These are phyloP conservation scores for Globisporangium parvum DNA, from an alignment of 352 stramenopile genomes.

Conservation along the genomic window DNA sequence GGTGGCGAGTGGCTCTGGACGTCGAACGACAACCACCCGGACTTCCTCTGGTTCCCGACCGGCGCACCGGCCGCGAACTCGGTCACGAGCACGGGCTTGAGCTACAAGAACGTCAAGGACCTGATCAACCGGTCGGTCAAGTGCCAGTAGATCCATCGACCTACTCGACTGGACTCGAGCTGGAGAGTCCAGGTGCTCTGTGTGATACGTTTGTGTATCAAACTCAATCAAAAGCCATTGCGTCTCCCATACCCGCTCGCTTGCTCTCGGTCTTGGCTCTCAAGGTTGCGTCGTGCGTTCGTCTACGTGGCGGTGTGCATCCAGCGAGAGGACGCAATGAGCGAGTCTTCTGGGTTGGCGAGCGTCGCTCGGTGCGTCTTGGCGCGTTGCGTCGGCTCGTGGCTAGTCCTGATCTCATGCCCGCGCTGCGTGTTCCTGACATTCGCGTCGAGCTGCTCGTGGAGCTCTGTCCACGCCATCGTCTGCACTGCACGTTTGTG, in stretches of 20 bases:
- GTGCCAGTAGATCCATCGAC: background rate
- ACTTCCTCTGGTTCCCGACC: slow-evolving; percentile 15
- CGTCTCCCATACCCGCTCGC: too few species aligned
- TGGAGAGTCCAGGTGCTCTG: too few species aligned
- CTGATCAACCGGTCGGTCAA: slow-evolving; percentile 8
- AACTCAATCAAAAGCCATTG: too few species aligned
- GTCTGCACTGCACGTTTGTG: background rate
- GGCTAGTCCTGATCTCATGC: too few species aligned
- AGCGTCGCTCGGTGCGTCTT: background rate
- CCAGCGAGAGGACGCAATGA: slow-evolving; percentile 48
- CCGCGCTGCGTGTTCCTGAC: background rate
- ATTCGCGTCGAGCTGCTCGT: slow-evolving; percentile 31
- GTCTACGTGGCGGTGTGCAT: slow-evolving; percentile 18
- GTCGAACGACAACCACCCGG: slow-evolving; percentile 8
- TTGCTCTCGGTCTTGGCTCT: too few species aligned
- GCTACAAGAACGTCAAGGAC: slow-evolving; percentile 15
- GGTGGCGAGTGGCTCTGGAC: slow-evolving; percentile 12
- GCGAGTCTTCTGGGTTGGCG: slow-evolving; percentile 14
- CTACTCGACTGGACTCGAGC: background rate
- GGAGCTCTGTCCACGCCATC: slow-evolving; percentile 33
- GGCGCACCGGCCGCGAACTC: background rate
- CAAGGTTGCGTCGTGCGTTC: background rate
- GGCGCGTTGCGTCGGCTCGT: background rate
- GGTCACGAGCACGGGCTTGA: slow-evolving; percentile 7
- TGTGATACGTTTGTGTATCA: too few species aligned